Evolutionary conservation across 345 rosid species (phyloP).

Genomic region (Rhodamnia rubescens): DNA sequence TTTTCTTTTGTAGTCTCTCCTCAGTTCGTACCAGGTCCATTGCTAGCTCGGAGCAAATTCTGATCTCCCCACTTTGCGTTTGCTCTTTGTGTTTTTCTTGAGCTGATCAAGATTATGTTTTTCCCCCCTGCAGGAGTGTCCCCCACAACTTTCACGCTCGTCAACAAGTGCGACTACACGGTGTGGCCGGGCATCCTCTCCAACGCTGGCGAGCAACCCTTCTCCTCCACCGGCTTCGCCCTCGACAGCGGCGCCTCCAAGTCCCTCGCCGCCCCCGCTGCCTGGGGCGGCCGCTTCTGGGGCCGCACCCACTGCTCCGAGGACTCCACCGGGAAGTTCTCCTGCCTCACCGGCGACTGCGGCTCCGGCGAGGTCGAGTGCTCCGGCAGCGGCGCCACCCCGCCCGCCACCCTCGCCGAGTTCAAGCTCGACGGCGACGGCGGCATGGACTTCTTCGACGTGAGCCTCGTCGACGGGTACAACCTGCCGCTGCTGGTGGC

Average conservation of each 20-base stretch:
- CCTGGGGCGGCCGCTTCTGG: slow-evolving; percentile 99
- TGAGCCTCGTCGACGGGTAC: slow-evolving; percentile 30
- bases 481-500: slow-evolving; percentile 20
- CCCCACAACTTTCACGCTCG: slow-evolving; percentile 54
- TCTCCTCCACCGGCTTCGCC: slow-evolving; percentile 70
- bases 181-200: slow-evolving; percentile 94
- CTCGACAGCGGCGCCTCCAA: slow-evolving; percentile 52
- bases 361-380: slow-evolving; percentile 70
- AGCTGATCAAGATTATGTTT: neutral
- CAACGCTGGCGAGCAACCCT: slow-evolving; percentile 58
- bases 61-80: neutral
- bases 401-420: slow-evolving; percentile 85
- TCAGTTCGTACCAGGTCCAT: neutral
- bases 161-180: slow-evolving; percentile 64
- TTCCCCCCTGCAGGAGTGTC: slow-evolving; percentile 15
- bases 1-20: neutral
- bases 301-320: slow-evolving; percentile 65
- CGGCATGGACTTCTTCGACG: slow-evolving; percentile 24
- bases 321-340: slow-evolving; percentile 59
- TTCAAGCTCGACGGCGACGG: slow-evolving; percentile 33
- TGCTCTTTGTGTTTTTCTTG: neutral
- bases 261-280: slow-evolving; percentile 51
- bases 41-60: neutral
- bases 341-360: slow-evolving; percentile 83
- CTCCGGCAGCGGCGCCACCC: slow-evolving; percentile 68